Percentiles rank a stretch among this genome's conserved stretches.
Conservation (phyloP, 805 yeast species). For the Yarrowia bubula region DNA sequence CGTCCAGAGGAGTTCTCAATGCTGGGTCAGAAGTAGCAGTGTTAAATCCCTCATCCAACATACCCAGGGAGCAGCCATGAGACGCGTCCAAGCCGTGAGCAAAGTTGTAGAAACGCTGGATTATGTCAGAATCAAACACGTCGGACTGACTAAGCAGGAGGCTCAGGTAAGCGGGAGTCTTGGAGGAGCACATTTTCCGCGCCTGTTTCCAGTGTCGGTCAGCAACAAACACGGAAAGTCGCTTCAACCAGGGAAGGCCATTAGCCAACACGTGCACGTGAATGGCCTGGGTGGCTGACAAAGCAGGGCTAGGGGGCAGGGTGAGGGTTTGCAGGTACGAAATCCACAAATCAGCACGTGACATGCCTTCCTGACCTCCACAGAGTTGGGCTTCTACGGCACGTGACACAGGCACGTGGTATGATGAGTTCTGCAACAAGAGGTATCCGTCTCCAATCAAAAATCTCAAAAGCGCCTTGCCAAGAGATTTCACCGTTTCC, state of each 20-base stretch:
- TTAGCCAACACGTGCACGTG: conserved; percentile 36
- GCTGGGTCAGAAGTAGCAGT: conserved; percentile 33
- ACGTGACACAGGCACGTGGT: conserved; percentile 27
- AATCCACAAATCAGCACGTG: conserved; percentile 33
- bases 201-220: conserved; percentile 36
- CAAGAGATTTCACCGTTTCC: conserved; percentile 26
- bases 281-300: conserved; percentile 37
- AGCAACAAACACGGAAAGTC: conserved; percentile 27
- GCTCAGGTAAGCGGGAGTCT: conserved; percentile 30
- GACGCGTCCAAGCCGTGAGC: conserved; percentile 30
- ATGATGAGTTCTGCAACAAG: conserved; percentile 27
- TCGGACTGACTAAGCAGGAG: conserved; percentile 28
- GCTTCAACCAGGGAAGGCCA: conserved; percentile 30
- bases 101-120: conserved; percentile 31
- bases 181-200: conserved; percentile 28
- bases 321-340: conserved; percentile 36
- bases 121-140: conserved; percentile 35
- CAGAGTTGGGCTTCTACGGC: conserved; percentile 42
- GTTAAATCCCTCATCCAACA: conserved; percentile 32
- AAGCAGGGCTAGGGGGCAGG: conserved; percentile 33
- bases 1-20: conserved; percentile 36
- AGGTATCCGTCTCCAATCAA: conserved; percentile 35
- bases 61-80: conserved; percentile 23
- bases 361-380: conserved; percentile 40
- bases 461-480: conserved; percentile 32